Evolutionary conservation across 1,284 basidiomycete genomes (phyloP), one percentile per base, ranked within the genome.

Genomic region (Ustilago curta): DNA sequence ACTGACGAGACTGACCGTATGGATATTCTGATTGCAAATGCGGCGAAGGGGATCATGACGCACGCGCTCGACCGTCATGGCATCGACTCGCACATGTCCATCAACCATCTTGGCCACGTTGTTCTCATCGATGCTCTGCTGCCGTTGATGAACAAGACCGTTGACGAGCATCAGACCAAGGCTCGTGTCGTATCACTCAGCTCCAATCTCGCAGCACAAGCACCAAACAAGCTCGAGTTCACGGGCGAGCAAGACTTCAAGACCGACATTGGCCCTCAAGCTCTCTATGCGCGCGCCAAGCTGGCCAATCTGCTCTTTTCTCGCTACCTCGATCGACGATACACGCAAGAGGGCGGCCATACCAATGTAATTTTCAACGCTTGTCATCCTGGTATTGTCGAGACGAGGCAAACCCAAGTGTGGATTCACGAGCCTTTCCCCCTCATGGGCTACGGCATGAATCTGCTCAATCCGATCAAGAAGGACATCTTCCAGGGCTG

Each of bases 391-490:
- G 65, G 65, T 6, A 40, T 68, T 1, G 65, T 68, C n/a, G 59
- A 68, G 25, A 68, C 65, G 8, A 52, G 65, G 9, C 65, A 68
- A 45, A 62, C 59, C 8, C 29, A 58, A 11, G 59, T 58, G 19
- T 68, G 59, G 65, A 68, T 68, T n/a, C 65, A 68, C 50, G 65
- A 68, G 43, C 65, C 65, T 29, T 68, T 68, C 49, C 65, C 65
- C 21, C 61, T 68, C 43, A 21, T 68, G 9, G 65, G 65, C 11
- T 68, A 68, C 32, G 65, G 59, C 19, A 61, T 61, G 65, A 68
- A 68, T 11, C 14, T 68, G 65, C 48, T 68, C 43, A 61, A 61
- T 23, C 65, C 65, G 11, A 68, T 68, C 65, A 68, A 68, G 48
- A 68, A 68, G 65, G 54, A 58, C 43, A 68, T 68, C 59, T 68